phyloP scores from a whole-genome alignment of 1,284 basidiomycete species.

The Sphaerobolus stellatus region DNA sequence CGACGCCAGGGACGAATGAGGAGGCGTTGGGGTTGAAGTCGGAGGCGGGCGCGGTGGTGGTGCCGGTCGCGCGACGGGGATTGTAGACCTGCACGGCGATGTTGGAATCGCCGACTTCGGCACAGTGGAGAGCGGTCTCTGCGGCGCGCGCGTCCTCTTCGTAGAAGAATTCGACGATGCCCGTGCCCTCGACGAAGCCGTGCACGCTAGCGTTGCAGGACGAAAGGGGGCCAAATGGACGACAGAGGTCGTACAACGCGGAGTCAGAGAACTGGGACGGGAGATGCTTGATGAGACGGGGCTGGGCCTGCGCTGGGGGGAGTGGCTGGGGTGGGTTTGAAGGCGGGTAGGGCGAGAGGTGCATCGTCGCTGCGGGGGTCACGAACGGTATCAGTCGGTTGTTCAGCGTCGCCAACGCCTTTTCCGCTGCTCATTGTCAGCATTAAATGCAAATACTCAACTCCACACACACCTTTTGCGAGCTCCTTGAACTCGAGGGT shows the following conservation, averaged over 20 bases:
- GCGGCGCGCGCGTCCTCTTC: conserved; percentile 80
- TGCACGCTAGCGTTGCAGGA: conserved; percentile 64
- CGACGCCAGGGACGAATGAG: conserved; percentile 63
- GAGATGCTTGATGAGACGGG: conserved; percentile 76
- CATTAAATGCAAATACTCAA: not conserved
- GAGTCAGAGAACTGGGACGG: conserved; percentile 66
- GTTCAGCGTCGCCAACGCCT: conserved; percentile 80
- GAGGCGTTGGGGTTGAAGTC: conserved; percentile 75
- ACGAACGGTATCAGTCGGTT: conserved; percentile 64
- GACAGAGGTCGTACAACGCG: conserved; percentile 76
- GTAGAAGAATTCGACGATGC: conserved; percentile 83
- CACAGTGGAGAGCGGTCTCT: conserved; percentile 77
- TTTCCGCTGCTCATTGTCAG: conserved; percentile 63
- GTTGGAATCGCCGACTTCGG: conserved; percentile 75
- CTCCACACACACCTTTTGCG: conserved; percentile 60
- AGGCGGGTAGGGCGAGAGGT: conserved; percentile 73
- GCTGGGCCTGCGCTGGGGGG: conserved; percentile 69
- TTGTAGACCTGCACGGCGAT: conserved; percentile 74
- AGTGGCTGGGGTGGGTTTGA: conserved; percentile 68
- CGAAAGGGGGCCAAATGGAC: conserved; percentile 70
- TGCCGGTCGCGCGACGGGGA: conserved; percentile 44
- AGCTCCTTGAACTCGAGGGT: conserved; percentile 77
- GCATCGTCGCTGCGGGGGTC: conserved; percentile 54
- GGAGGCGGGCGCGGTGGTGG: conserved; percentile 39
- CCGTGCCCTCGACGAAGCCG: conserved; percentile 68